Percentiles rank a stretch among this genome's conserved stretches.
Conservation (phyloP, 2,329 filamentous ascomycete species). For the Sphaerulina vaccinii region DNA sequence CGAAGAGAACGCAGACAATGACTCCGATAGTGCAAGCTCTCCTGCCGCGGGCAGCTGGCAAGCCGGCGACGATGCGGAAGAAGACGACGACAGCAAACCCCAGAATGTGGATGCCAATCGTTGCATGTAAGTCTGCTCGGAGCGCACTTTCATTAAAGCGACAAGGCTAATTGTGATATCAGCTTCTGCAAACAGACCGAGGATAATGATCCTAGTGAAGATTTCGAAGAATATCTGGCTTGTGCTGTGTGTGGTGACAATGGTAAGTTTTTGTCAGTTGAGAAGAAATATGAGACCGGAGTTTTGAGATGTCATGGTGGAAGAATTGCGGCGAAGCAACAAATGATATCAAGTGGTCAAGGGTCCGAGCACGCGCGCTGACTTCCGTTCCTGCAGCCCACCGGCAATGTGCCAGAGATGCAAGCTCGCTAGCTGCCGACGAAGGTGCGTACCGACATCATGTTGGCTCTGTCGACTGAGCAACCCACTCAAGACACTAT, state of each 20-base stretch:
- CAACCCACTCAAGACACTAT: not conserved
- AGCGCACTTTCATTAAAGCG: not conserved
- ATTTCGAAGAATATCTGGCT: slow-evolving; percentile 74
- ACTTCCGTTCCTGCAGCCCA: slow-evolving; percentile 67
- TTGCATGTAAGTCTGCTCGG: slow-evolving; percentile 60
- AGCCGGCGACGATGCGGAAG: slow-evolving; percentile 56
- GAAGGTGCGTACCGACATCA: slow-evolving; percentile 56
- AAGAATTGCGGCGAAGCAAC: slow-evolving; percentile 30
- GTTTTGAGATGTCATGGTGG: slow-evolving; percentile 23
- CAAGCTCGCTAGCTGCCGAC: slow-evolving; percentile 60
- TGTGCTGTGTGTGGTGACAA: slow-evolving; percentile 79
- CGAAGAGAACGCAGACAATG: slow-evolving; percentile 36
- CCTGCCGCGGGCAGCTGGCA: slow-evolving; percentile 55
- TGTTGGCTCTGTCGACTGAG: slow-evolving; percentile 13
- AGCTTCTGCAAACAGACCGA: slow-evolving; percentile 83
- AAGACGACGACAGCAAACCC: slow-evolving; percentile 48
- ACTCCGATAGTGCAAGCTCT: slow-evolving; percentile 44
- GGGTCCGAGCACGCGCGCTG: slow-evolving; percentile 41
- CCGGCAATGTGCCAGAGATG: slow-evolving; percentile 79
- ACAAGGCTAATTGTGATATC: slow-evolving; percentile 32
- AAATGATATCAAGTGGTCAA: slow-evolving; percentile 31
- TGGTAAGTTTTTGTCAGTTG: slow-evolving; percentile 58
- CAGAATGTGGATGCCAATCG: slow-evolving; percentile 54
- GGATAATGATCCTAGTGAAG: slow-evolving; percentile 76
- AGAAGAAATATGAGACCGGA: slow-evolving; percentile 13